phyloP scores from a whole-genome alignment of 306 rosid species.

The Hippophae tibetana region DNA sequence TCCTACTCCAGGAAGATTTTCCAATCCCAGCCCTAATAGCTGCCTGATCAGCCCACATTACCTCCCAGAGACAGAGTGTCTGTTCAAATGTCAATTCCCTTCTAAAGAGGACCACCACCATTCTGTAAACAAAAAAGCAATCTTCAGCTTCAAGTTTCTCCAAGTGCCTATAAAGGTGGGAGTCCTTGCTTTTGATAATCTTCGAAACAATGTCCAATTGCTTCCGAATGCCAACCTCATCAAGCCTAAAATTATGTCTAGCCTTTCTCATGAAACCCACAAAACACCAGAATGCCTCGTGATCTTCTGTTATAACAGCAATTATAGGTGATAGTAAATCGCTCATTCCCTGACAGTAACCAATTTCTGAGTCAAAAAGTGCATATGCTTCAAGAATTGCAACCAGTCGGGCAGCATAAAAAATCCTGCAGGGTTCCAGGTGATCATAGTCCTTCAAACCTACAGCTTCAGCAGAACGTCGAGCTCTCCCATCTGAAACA shows the following conservation, averaged over 20 bases:
- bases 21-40: constrained; percentile 78
- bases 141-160: constrained; percentile 88
- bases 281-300: constrained; percentile 93
- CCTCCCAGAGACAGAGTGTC: constrained; percentile 90
- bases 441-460: constrained; percentile 79
- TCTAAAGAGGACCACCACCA: constrained; percentile 87
- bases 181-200: constrained; percentile 66
- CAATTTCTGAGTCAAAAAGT: constrained; percentile 75
- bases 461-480: constrained; percentile 64
- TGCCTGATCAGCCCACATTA: constrained; percentile 97
- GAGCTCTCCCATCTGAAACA: constrained; percentile 49
- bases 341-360: constrained; percentile 98
- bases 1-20: constrained; percentile 81
- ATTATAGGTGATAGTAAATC: constrained; percentile 82
- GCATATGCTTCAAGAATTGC: constrained; percentile 94
- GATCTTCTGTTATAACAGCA: constrained; percentile 63
- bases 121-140: constrained; percentile 84
- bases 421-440: constrained; percentile 61
- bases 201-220: constrained; percentile 74
- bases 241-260: constrained; percentile 89
- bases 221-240: constrained; percentile 82
- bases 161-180: constrained; percentile 70
- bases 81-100: constrained; percentile 85
- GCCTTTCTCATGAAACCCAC: constrained; percentile 96
- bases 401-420: constrained; percentile 77